phyloP scores from a whole-genome alignment of 2,329 filamentous ascomycete species.

The Chlorencoelia australis region DNA sequence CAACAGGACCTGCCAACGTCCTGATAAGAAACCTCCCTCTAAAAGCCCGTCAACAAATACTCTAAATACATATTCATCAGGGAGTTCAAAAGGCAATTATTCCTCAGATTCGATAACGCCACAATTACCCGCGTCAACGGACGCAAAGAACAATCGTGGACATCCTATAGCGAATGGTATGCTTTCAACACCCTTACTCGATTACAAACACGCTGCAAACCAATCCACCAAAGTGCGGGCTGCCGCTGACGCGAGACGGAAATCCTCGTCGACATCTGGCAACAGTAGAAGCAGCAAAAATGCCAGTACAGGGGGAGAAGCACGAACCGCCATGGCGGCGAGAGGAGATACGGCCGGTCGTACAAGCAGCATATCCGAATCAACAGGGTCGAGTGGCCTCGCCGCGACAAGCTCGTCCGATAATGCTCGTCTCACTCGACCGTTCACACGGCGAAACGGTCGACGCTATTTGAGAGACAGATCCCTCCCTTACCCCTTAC shows the following conservation, averaged over 20 bases:
- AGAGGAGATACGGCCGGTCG: conserved; percentile 17
- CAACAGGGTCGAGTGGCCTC: conserved; percentile 22
- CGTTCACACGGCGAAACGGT: conserved; percentile 65
- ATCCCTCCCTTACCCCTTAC: conserved; percentile 68
- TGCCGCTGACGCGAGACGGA: conserved; percentile 16
- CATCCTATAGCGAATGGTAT: no score
- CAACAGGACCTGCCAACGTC: no score
- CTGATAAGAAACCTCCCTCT: no score
- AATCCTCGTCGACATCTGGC: conserved; percentile 18
- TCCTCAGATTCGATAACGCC: no score
- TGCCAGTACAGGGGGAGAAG: conserved; percentile 20
- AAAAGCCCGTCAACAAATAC: no score
- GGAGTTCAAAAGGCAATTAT: no score
- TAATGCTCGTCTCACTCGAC: conserved; percentile 29
- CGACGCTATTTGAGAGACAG: conserved; percentile 73
- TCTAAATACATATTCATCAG: no score
- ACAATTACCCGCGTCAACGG: no score
- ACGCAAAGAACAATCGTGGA: no score
- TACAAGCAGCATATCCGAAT: conserved; percentile 20
- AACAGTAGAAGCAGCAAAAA: conserved; percentile 18
- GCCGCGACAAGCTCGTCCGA: conserved; percentile 22
- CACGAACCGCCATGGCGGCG: conserved; percentile 13
- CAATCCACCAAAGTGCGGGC: conserved; percentile 21
- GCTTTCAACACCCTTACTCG: conserved; percentile 23
- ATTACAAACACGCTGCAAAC: conserved; percentile 24